phyloP scores from a whole-genome alignment of 352 stramenopile genomes.

The Chrysophaeum taylorii region DNA sequence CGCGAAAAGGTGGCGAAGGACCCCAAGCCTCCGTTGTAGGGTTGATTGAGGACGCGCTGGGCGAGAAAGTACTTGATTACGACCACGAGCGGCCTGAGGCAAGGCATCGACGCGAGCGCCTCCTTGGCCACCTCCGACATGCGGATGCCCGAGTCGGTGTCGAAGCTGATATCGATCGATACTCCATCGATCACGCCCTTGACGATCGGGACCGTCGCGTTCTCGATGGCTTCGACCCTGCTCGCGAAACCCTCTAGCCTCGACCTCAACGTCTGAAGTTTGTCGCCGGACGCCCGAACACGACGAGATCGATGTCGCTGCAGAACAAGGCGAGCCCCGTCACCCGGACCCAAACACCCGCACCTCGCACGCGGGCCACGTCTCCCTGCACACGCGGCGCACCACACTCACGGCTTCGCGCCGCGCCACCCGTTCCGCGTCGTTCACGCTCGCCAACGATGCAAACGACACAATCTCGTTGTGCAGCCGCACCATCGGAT shows the following conservation, averaged over 20 bases:
- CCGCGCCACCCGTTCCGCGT: constrained; percentile 55
- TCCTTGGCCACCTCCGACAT: constrained; percentile 65
- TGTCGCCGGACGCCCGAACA: constrained; percentile 56
- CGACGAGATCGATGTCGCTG: constrained; percentile 84
- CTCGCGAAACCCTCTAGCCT: constrained; percentile 53
- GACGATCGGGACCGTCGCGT: constrained; percentile 84
- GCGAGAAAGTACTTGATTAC: constrained; percentile 89
- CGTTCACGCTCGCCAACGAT: constrained; percentile 67
- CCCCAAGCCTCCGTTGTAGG: constrained; percentile 80
- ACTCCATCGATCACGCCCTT: constrained; percentile 84
- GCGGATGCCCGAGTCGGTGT: constrained; percentile 64
- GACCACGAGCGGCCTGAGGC: constrained; percentile 77
- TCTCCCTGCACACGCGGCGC: constrained; percentile 36
- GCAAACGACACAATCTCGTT: constrained; percentile 91
- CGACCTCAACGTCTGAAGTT: constrained; percentile 34
- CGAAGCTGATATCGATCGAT: constrained; percentile 83
- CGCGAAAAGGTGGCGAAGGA: too few relatives aligned
- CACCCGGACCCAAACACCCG: constrained; percentile 79
- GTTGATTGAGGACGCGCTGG: constrained; percentile 81
- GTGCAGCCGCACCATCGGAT: constrained; percentile 66
- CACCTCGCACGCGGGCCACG: constrained; percentile 56
- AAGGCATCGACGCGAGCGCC: constrained; percentile 76
- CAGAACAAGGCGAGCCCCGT: constrained; percentile 79
- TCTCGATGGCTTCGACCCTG: constrained; percentile 85
- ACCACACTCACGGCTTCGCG: constrained; percentile 35